A percentile compares a stretch with the other conserved stretches of the same genome.
Evolutionary conservation across 75 land plant genomes (phyloP).

Genomic region (Gnetum montanum): DNA sequence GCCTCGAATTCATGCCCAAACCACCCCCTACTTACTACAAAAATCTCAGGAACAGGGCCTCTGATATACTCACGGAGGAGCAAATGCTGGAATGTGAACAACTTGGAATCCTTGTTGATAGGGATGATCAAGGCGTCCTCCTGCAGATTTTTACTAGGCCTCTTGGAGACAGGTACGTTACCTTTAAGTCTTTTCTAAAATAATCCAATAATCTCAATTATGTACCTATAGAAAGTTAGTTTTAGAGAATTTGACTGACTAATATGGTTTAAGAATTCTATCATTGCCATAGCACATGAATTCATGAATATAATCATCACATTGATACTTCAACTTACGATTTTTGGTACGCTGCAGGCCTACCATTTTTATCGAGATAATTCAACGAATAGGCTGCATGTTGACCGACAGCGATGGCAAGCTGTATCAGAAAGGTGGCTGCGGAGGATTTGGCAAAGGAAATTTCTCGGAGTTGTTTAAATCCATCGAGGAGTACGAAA

Average conservation of each 20-base stretch:
- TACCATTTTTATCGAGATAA: slow-evolving; percentile 89
- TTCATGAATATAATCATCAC: too few species aligned
- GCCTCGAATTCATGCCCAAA: slow-evolving; percentile 94
- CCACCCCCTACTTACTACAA: slow-evolving; percentile 88
- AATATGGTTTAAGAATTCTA: too few species aligned
- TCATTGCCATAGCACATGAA: too few species aligned
- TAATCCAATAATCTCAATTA: too few species aligned
- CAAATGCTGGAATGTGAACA: slow-evolving; percentile 86
- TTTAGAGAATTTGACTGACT: background rate
- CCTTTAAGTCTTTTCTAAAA: too few species aligned
- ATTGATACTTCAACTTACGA: too few species aligned
- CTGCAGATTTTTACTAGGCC: slow-evolving; percentile 98
- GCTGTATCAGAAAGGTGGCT: slow-evolving; percentile 77
- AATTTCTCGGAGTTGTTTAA: slow-evolving; percentile 96
- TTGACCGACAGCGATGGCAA: slow-evolving; percentile 48
- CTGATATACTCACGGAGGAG: slow-evolving; percentile 64
- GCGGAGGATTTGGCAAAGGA: slow-evolving; percentile 98
- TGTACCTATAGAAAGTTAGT: background rate
- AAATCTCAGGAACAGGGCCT: slow-evolving; percentile 53
- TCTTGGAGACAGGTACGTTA: slow-evolving; percentile 81
- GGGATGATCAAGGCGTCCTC: slow-evolving; percentile 89
- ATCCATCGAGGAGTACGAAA: slow-evolving; percentile 97
- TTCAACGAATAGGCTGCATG: slow-evolving; percentile 95
- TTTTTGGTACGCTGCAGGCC: too few species aligned
- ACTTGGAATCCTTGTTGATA: slow-evolving; percentile 88